A percentile compares a stretch with the other conserved stretches of the same genome.
Evolutionary conservation across 2,329 filamentous ascomycete species (phyloP).

Genomic region (Geosmithia putterillii): DNA sequence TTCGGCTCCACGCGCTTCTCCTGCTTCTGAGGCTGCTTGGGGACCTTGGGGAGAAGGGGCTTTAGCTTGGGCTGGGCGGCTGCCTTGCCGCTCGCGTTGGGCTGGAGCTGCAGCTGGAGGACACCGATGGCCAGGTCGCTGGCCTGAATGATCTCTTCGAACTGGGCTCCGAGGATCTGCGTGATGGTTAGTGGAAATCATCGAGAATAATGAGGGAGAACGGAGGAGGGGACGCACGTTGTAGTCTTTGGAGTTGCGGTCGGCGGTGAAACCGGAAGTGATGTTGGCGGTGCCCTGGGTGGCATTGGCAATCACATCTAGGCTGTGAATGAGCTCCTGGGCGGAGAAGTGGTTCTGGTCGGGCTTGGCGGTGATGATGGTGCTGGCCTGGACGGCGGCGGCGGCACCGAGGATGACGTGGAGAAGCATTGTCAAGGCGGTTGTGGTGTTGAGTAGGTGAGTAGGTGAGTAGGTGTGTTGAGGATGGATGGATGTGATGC

Average conservation of each 20-base stretch:
- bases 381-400: not conserved
- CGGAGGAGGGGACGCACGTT: not conserved
- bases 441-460: no score
- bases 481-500: not conserved
- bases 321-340: not conserved
- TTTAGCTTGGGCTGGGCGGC: no score
- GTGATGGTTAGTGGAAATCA: not conserved
- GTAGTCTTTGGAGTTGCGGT: not conserved
- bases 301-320: not conserved
- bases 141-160: not conserved
- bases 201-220: no score
- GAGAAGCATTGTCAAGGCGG: not conserved
- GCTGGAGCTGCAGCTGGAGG: no score
- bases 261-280: not conserved
- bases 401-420: not conserved
- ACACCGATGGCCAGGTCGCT: not conserved
- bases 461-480: no score
- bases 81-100: no score
- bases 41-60: no score
- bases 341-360: not conserved
- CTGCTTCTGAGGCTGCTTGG: no score
- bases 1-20: no score
- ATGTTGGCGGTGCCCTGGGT: not conserved
- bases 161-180: not conserved
- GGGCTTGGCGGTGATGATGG: not conserved